phyloP scores from a whole-genome alignment of 2,329 filamentous ascomycete genomes.

The Sarocladium brachiariae region DNA sequence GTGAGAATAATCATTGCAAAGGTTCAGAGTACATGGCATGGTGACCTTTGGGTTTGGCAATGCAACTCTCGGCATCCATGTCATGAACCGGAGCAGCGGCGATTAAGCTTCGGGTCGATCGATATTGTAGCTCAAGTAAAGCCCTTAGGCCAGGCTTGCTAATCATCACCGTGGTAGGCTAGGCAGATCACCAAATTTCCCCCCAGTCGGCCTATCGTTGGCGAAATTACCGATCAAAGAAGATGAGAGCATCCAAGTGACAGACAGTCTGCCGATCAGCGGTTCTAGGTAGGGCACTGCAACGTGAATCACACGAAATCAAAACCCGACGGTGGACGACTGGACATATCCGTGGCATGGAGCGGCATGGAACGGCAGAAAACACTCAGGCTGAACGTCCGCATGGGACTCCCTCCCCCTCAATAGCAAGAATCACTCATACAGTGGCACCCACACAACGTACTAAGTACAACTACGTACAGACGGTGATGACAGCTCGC shows the following conservation, averaged over 20 bases:
- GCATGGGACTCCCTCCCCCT: too few relatives aligned
- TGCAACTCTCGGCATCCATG: constrained; percentile 3
- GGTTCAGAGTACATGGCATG: too few relatives aligned
- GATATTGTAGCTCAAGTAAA: not conserved
- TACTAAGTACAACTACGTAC: too few relatives aligned
- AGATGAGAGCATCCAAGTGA: not conserved
- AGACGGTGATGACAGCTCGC: too few relatives aligned
- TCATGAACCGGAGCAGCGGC: not conserved
- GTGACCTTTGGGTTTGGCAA: constrained; percentile 1
- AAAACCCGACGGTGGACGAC: too few relatives aligned
- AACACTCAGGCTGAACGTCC: too few relatives aligned
- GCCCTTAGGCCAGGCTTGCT: not conserved
- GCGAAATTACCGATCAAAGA: constrained; percentile 8
- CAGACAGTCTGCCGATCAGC: not conserved
- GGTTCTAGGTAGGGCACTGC: not conserved
- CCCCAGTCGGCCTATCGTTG: not conserved
- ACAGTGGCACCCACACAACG: too few relatives aligned
- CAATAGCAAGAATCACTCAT: too few relatives aligned
- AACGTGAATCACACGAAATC: not conserved
- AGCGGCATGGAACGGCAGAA: too few relatives aligned
- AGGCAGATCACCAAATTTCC: constrained; percentile 8
- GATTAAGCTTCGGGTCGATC: constrained; percentile 7
- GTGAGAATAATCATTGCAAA: too few relatives aligned
- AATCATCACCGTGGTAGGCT: constrained; percentile 6
- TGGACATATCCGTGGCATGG: too few relatives aligned